These are phyloP conservation scores for Naganishia onofrii DNA, from an alignment of 768 basidiomycete species.

Conservation along the genomic window DNA sequence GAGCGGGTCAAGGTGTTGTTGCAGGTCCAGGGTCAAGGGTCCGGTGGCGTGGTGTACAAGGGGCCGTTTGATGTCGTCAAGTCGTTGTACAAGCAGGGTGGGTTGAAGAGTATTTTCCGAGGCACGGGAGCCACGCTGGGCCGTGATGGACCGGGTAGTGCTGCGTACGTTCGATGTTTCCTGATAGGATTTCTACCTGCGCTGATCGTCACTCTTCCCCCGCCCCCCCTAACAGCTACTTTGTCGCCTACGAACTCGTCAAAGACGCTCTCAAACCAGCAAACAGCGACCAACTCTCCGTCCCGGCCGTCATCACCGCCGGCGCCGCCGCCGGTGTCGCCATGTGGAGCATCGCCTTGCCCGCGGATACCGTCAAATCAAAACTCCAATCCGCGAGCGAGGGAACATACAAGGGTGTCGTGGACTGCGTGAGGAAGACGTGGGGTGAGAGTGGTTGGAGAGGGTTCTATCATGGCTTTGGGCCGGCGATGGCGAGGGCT, in stretches of 20 bases:
- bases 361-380: conserved; percentile 95
- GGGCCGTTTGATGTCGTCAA: conserved; percentile 88
- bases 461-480: conserved; percentile 95
- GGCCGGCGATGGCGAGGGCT: conserved; percentile 89
- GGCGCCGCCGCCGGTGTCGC: conserved; percentile 93
- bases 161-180: conserved; percentile 64
- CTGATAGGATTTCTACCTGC: no score
- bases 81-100: conserved; percentile 90
- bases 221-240: conserved; percentile 64
- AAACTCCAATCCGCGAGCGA: conserved; percentile 92
- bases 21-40: conserved; percentile 88
- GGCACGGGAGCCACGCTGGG: conserved; percentile 91
- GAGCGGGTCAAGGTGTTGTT: conserved; percentile 94
- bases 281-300: conserved; percentile 75
- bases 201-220: no score
- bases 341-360: conserved; percentile 97
- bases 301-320: conserved; percentile 81
- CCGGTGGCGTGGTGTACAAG: conserved; percentile 65
- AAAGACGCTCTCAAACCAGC: conserved; percentile 81
- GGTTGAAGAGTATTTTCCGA: conserved; percentile 82
- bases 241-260: conserved; percentile 91
- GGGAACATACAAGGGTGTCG: conserved; percentile 90
- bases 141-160: conserved; percentile 93
- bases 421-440: conserved; percentile 89
- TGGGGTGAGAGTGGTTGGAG: conserved; percentile 79